These are phyloP conservation scores for Camellia sinensis DNA, from an alignment of 148 eudicot species.

Conservation along the genomic window DNA sequence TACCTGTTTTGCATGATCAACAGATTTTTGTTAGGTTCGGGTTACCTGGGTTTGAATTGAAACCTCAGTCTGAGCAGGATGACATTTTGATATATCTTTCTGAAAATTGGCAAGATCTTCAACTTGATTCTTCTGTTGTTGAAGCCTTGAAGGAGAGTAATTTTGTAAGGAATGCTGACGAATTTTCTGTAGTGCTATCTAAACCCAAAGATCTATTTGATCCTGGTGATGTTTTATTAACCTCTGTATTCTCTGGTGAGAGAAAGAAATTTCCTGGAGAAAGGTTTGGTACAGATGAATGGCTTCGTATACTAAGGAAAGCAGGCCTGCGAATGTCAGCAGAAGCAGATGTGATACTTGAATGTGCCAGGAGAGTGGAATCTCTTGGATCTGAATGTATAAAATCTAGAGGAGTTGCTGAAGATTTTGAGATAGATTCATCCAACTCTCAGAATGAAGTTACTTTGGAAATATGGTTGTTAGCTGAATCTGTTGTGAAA, in stretches of 20 bases:
- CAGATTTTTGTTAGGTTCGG: constrained; percentile 81
- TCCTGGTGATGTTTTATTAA: constrained; percentile 78
- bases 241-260: constrained; percentile 86
- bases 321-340: constrained; percentile 70
- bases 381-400: constrained; percentile 67
- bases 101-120: constrained; percentile 85
- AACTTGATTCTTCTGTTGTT: constrained; percentile 59
- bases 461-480: constrained; percentile 71
- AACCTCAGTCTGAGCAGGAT: constrained; percentile 73
- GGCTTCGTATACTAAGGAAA: constrained; percentile 83
- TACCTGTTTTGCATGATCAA: constrained; percentile 76
- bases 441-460: constrained; percentile 53
- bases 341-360: constrained; percentile 83
- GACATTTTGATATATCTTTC: constrained; percentile 76
- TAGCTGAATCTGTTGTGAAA: constrained; percentile 79
- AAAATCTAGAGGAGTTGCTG: constrained; percentile 41
- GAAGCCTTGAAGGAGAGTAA: constrained; percentile 74
- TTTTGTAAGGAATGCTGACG: constrained; percentile 81
- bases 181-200: constrained; percentile 54
- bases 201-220: constrained; percentile 84
- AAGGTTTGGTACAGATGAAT: constrained; percentile 71
- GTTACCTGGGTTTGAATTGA: constrained; percentile 73
- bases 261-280: constrained; percentile 88
- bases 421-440: constrained; percentile 53
- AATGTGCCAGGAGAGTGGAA: constrained; percentile 91